phyloP scores from a whole-genome alignment of 306 rosid genomes.

The Lathyrus oleraceus region DNA sequence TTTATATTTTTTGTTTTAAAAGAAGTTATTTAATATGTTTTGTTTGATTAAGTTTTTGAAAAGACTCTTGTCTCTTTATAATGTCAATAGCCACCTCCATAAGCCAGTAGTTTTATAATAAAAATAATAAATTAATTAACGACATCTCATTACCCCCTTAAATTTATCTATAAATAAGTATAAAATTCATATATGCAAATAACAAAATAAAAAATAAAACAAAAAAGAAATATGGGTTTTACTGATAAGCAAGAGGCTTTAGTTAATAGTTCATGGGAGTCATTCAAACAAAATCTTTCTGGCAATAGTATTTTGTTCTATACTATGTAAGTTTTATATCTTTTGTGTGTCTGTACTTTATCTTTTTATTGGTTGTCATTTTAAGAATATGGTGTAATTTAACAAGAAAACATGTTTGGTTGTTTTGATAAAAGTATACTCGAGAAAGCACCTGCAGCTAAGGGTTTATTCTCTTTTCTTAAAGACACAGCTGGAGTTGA shows the following conservation, averaged over 20 bases:
- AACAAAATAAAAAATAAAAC: neutral
- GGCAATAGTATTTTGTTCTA: slow-evolving; percentile 26
- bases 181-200: neutral
- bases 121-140: neutral
- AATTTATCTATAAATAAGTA: neutral
- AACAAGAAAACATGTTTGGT: neutral
- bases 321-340: slow-evolving; percentile 19
- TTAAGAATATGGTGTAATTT: neutral
- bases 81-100: neutral
- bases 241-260: slow-evolving; percentile 34
- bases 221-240: slow-evolving; percentile 11
- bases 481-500: slow-evolving; percentile 23
- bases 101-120: neutral
- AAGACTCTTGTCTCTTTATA: neutral
- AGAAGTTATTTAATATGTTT: neutral
- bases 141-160: neutral
- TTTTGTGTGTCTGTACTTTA: neutral
- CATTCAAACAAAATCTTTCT: slow-evolving; percentile 29
- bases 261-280: slow-evolving; percentile 36
- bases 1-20: neutral
- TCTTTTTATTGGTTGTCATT: neutral
- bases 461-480: slow-evolving; percentile 39
- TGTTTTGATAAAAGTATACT: slow-evolving; percentile 28
- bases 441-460: slow-evolving; percentile 41
- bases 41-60: neutral